Evolutionary conservation across 2,329 filamentous ascomycete genomes (phyloP).

Genomic region (Zopfia rhizophila): DNA sequence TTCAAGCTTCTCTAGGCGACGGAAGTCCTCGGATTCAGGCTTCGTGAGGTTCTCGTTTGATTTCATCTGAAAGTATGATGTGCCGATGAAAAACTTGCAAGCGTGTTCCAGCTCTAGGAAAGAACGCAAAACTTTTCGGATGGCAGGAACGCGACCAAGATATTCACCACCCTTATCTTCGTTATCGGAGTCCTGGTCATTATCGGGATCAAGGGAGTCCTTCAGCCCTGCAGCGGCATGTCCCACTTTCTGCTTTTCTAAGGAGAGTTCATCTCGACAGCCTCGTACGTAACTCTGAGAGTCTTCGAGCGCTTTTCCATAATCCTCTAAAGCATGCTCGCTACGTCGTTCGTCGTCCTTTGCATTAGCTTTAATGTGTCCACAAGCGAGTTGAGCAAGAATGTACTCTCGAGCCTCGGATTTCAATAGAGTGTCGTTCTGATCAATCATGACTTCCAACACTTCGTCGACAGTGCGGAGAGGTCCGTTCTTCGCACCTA

Average conservation of each 20-base stretch:
- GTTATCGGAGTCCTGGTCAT: slow-evolving; percentile 45
- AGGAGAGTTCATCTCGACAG: slow-evolving; percentile 69
- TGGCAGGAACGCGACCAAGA: slow-evolving; percentile 63
- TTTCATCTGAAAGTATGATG: slow-evolving; percentile 85
- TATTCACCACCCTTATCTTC: slow-evolving; percentile 52
- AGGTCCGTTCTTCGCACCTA: slow-evolving; percentile 71
- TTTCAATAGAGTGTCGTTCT: slow-evolving; percentile 75
- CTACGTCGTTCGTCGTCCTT: slow-evolving; percentile 64
- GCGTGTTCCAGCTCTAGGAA: slow-evolving; percentile 84
- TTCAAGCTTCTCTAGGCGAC: slow-evolving; percentile 75
- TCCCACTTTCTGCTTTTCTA: slow-evolving; percentile 57
- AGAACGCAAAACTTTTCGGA: slow-evolving; percentile 73
- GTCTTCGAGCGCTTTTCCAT: slow-evolving; percentile 63
- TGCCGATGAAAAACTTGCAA: slow-evolving; percentile 85
- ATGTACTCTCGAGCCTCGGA: slow-evolving; percentile 76
- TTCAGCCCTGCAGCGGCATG: slow-evolving; percentile 19
- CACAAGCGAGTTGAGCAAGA: slow-evolving; percentile 71
- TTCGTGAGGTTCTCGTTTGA: slow-evolving; percentile 71
- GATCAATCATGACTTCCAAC: slow-evolving; percentile 89
- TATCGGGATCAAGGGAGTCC: slow-evolving; percentile 31
- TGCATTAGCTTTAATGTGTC: slow-evolving; percentile 83
- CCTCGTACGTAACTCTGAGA: slow-evolving; percentile 66
- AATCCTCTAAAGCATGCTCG: slow-evolving; percentile 74
- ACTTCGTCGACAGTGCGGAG: slow-evolving; percentile 88
- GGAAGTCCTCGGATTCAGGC: slow-evolving; percentile 74